These are phyloP conservation scores for Lachnellula arida DNA, from an alignment of 2,329 filamentous ascomycete genomes.

Conservation along the genomic window DNA sequence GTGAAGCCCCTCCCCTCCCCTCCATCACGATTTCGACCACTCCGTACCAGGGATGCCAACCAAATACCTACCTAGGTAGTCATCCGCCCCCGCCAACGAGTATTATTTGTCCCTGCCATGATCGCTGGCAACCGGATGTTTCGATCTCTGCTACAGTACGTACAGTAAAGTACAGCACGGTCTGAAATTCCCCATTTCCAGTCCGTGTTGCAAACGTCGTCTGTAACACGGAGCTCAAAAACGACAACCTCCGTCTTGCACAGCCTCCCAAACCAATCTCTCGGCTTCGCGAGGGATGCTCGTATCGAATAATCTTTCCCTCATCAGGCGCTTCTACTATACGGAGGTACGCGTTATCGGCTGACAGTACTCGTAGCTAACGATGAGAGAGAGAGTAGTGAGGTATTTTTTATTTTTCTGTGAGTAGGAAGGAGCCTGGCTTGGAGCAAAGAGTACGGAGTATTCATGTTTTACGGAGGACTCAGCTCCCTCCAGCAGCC, in stretches of 20 bases:
- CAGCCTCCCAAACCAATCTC: slow-evolving; percentile 9
- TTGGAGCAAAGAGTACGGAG: background rate
- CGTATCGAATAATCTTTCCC: background rate
- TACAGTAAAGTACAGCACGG: background rate
- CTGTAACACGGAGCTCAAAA: background rate
- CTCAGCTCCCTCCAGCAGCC: no score
- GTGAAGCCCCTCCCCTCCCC: no score
- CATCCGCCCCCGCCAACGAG: slow-evolving; percentile 1
- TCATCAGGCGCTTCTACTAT: background rate
- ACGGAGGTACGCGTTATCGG: background rate
- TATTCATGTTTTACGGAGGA: background rate
- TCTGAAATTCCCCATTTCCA: background rate
- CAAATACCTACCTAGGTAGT: no score
- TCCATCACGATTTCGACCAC: no score
- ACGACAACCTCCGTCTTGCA: slow-evolving; percentile 3
- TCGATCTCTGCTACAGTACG: background rate
- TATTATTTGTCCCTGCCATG: background rate
- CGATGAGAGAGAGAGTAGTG: background rate
- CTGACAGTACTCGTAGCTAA: background rate
- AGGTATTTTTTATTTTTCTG: no score
- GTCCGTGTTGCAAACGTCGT: background rate
- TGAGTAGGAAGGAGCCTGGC: background rate
- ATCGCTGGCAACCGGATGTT: background rate
- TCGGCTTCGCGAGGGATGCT: background rate
- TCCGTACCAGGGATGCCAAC: no score